Evolutionary conservation across 768 basidiomycete species (phyloP).

Genomic region (Mycena pura): DNA sequence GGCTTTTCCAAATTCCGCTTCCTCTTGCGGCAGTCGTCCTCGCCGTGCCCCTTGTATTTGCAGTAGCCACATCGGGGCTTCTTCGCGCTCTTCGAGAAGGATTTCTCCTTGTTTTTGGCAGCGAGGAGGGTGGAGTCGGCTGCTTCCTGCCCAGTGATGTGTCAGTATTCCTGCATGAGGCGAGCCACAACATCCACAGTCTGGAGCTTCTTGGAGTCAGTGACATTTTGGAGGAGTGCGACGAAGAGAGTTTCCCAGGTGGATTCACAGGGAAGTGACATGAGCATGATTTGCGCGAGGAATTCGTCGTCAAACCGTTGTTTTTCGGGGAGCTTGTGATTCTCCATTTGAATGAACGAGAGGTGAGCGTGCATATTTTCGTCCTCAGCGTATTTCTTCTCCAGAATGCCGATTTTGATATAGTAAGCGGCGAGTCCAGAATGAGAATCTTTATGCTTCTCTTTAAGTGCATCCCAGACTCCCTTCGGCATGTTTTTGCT

Average conservation of each 20-base stretch:
- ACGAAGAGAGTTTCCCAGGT: background rate
- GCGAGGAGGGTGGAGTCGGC: slow-evolving; percentile 5
- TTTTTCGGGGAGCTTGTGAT: background rate
- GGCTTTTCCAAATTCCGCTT: background rate
- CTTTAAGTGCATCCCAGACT: background rate
- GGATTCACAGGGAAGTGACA: background rate
- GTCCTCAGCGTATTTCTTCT: slow-evolving; percentile 5
- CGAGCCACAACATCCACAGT: background rate
- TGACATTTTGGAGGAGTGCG: background rate
- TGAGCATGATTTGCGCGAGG: background rate
- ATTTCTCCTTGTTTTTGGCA: background rate
- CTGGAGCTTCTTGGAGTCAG: background rate
- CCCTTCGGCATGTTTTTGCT: background rate
- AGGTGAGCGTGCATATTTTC: slow-evolving; percentile 7
- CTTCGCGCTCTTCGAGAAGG: background rate
- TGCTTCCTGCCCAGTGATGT: background rate
- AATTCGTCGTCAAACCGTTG: background rate
- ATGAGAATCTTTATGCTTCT: background rate
- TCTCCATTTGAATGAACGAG: slow-evolving; percentile 1
- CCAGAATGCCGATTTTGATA: background rate
- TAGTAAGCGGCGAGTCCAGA: background rate
- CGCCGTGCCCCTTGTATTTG: background rate
- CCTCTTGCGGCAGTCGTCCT: slow-evolving; percentile 6
- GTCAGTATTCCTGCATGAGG: background rate
- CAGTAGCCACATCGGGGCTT: slow-evolving; percentile 10